Evolutionary conservation across 1,284 basidiomycete species (phyloP), one percentile per base, ranked within the genome.

Genomic region (Ustanciosporium gigantosporum): DNA sequence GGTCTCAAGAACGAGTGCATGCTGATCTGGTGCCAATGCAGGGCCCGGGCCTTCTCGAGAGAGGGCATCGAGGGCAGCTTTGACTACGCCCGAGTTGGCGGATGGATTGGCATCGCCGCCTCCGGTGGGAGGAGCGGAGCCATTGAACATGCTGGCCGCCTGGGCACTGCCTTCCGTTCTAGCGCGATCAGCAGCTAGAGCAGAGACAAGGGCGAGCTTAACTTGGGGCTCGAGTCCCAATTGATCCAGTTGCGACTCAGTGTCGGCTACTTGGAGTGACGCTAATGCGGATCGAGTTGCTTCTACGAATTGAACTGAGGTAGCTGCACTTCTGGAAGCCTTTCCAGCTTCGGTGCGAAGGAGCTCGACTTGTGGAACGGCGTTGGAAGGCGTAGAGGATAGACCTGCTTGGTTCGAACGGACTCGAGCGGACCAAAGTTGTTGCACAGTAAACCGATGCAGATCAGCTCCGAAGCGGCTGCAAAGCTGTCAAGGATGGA

Each of bases 1-100:
- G 9, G 57, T 59, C 44, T 50, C 60, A 56, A 92, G 83, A 50
- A 92, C 82, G 77, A 89, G 88, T 44, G 86, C 82, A 80, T 91
- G 83, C 66, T 92, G 81, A 79, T 88, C 88, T 50, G 85, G 84
- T 47, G 88, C 81, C 71, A 90, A 88, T 44, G 82, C 82, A 16
- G 86, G 85, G 21, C 83, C 84, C 47, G 91, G 81, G 78, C 90
- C 89, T 31, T 86, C 43, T n/a, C 41, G 40, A 25, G 56, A 47
- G 3, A 69, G 55, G 2, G 61, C 85, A 68, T 88, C 84, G 78
- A 91, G 88, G 69, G 89, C 88, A 20, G 84, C 85, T 13, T 87
- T 71, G 45, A 47, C 68, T 44, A 48, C 43, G 24, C 27, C 58
- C 20, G 51, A 70, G 48, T 31, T 64, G 50, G 45, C 50, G 39